Evolutionary conservation across 2,329 filamentous ascomycete species (phyloP), one percentile per base, ranked within the genome.

Genomic region (Trichoderma pleuroti): DNA sequence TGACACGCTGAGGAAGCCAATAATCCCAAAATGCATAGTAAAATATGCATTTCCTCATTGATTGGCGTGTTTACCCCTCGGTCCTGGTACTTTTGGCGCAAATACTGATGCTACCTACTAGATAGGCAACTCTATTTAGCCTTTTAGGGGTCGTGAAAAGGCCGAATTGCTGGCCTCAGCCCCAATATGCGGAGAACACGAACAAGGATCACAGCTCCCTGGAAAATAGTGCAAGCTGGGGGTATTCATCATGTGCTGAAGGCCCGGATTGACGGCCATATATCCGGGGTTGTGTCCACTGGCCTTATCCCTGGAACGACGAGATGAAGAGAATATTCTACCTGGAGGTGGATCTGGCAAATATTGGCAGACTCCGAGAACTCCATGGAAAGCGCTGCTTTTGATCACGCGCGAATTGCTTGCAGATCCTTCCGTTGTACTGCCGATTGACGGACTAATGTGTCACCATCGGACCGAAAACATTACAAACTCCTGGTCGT

Each of bases 371-470:
- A 26, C 2, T 0, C n/a, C 32, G 32, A 24, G 21, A 52, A 52
- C 21, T 52, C 46, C 21, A 52, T 52, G n/a, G 5, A 52, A 46
- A 11, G 1, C 8, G 46, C 42, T 52, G 61, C 12, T 52, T 52
- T 26, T 24, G 63, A 66, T 66, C 63, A 66, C 49, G 63, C 63
- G 63, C 30, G 14, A 9, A 5, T 56, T 49, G 30, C 21, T 28
- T 28, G 30, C 60, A 39, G n/a, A 66, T 66, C 46, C 63, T 66
- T 56, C 63, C 63, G 63, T 8, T 56, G 32, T 66, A 24, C 63
- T 56, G 63, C 63, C 63, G 61, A 64, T 52, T 52, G 26, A 36
- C 54, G 10, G 32, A 24, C 21, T 26, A 56, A 54, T 56, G 63
- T 32, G 24, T 56, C 49, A 11, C 10, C 46, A 66, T 66, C 63